These are phyloP conservation scores for Neurospora discreta DNA, from an alignment of 495 filamentous ascomycete species.

Conservation along the genomic window DNA sequence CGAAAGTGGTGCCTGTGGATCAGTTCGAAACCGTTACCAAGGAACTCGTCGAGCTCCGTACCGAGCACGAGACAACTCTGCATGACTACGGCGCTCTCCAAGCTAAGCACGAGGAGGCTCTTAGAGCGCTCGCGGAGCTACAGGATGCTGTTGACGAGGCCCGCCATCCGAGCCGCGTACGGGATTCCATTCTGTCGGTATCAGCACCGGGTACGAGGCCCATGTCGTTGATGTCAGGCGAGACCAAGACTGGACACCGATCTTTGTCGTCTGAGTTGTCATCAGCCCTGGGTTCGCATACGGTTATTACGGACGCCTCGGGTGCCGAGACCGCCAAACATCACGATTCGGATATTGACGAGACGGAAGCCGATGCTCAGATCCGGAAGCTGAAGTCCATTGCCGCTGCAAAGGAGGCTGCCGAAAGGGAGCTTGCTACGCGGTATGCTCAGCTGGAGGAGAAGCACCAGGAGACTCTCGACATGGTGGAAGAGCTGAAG, in stretches of 20 bases:
- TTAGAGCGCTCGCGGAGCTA: slow-evolving; percentile 68
- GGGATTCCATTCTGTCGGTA: slow-evolving; percentile 43
- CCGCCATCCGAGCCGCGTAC: slow-evolving; percentile 45
- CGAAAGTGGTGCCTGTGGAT: slow-evolving; percentile 67
- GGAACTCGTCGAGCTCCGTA: slow-evolving; percentile 80
- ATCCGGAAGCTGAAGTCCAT: slow-evolving; percentile 58
- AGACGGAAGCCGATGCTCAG: slow-evolving; percentile 42
- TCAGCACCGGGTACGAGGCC: slow-evolving; percentile 55
- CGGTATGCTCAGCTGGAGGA: slow-evolving; percentile 73
- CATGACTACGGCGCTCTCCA: slow-evolving; percentile 73
- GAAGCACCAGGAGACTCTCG: slow-evolving; percentile 69
- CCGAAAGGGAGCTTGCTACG: slow-evolving; percentile 56
- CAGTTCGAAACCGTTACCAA: slow-evolving; percentile 88
- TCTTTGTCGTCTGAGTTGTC: slow-evolving; percentile 95
- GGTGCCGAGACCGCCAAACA: slow-evolving; percentile 39
- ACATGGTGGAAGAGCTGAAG: slow-evolving; percentile 81
- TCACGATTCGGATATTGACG: slow-evolving; percentile 12
- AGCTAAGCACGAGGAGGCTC: slow-evolving; percentile 81
- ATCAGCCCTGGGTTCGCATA: slow-evolving; percentile 76
- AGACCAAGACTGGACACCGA: slow-evolving; percentile 64
- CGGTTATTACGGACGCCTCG: slow-evolving; percentile 46
- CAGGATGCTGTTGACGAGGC: slow-evolving; percentile 82
- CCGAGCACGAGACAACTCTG: slow-evolving; percentile 79
- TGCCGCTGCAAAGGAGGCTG: slow-evolving; percentile 65
- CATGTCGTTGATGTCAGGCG: slow-evolving; percentile 85